phyloP scores from a whole-genome alignment of 495 filamentous ascomycete genomes.

The Xylaria flabelliformis region DNA sequence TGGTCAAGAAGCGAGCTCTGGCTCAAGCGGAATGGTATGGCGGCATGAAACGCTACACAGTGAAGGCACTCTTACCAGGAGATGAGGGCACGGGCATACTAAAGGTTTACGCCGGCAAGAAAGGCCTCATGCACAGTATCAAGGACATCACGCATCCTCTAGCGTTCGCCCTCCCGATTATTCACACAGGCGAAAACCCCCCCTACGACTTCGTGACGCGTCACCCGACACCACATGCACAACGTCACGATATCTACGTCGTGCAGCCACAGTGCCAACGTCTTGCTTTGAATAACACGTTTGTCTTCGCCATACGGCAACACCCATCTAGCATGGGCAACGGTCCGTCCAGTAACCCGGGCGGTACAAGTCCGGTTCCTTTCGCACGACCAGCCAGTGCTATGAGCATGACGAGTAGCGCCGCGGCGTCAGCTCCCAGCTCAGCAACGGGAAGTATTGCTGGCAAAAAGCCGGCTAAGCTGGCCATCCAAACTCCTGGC shows the following conservation, averaged over 20 bases:
- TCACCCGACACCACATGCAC: constrained; percentile 95
- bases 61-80: constrained; percentile 89
- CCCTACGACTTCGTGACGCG: constrained; percentile 90
- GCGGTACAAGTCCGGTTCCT: constrained; percentile 67
- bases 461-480: constrained; percentile 85
- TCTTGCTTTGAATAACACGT: constrained; percentile 93
- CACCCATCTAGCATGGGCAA: constrained; percentile 72
- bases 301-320: constrained; percentile 94
- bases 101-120: constrained; percentile 92
- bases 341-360: constrained; percentile 55
- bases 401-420: constrained; percentile 80
- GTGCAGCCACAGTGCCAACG: constrained; percentile 89
- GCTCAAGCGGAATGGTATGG: constrained; percentile 90
- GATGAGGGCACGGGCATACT: constrained; percentile 89
- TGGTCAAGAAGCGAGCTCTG: constrained; percentile 82
- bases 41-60: constrained; percentile 85
- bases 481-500: constrained; percentile 93
- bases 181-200: constrained; percentile 89
- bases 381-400: constrained; percentile 78
- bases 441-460: constrained; percentile 49
- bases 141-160: constrained; percentile 92
- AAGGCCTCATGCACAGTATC: constrained; percentile 93
- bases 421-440: constrained; percentile 62
- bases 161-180: constrained; percentile 87
- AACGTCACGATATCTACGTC: constrained; percentile 95